These are phyloP conservation scores for Eimeria praecox DNA, from an alignment of 169 alveolate species.

Conservation along the genomic window DNA sequence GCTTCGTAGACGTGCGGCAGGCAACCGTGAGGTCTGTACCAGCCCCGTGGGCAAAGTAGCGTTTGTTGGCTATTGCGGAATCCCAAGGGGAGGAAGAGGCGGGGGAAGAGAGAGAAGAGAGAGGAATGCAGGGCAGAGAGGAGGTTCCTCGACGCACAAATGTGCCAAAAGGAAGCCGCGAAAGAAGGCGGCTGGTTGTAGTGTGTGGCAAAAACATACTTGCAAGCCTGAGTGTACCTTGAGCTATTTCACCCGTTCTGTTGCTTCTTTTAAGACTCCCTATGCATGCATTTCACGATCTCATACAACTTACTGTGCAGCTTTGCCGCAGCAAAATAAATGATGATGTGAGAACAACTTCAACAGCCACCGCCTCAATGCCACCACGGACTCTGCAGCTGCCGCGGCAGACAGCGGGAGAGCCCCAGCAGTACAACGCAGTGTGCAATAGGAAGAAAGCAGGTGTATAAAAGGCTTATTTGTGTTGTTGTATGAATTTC, in stretches of 20 bases:
- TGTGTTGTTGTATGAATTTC: background rate
- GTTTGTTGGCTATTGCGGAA: background rate
- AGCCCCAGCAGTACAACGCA: conserved; percentile 4
- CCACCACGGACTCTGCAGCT: conserved; percentile 16
- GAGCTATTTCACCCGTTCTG: background rate
- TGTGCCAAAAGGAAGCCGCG: background rate
- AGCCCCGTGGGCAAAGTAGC: conserved; percentile 56
- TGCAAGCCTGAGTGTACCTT: background rate
- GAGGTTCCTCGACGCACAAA: too few relatives aligned
- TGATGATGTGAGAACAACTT: background rate
- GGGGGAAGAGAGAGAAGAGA: background rate
- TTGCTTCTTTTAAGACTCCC: background rate
- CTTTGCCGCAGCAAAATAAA: background rate
- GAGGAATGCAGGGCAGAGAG: background rate
- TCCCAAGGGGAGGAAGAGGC: background rate
- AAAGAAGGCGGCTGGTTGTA: background rate
- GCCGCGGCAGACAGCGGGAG: conserved; percentile 2
- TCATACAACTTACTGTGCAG: background rate
- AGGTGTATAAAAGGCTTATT: background rate
- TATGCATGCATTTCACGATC: background rate
- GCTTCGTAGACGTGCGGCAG: conserved; percentile 67
- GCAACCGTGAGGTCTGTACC: conserved; percentile 74
- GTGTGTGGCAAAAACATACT: conserved; percentile 14
- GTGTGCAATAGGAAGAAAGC: background rate
- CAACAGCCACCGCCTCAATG: background rate